Conservation (phyloP, 225 moss, liverwort and hornwort genomes). For the Sphagnum contortum region DNA sequence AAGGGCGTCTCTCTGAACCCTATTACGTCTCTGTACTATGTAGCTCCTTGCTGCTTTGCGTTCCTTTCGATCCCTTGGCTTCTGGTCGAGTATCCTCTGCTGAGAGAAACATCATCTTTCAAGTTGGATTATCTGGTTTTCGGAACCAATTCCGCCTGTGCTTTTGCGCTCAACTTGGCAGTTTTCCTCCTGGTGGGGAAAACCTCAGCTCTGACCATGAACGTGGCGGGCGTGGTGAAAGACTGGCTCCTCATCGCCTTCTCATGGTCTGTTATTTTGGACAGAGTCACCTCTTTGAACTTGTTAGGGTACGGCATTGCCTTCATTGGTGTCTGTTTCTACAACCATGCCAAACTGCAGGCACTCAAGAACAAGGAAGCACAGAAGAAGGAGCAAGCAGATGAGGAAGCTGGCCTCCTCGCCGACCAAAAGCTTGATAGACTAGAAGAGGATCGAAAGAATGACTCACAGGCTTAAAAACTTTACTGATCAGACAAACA, state of each 20-base stretch:
- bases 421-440: conserved; percentile 32
- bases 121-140: conserved; percentile 24
- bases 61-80: conserved; percentile 24
- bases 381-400: conserved; percentile 21
- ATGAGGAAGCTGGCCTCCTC: conserved; percentile 31
- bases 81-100: conserved; percentile 38
- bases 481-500: too few species aligned
- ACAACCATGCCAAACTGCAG: conserved; percentile 51
- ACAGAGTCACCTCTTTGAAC: conserved; percentile 28
- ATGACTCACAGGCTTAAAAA: conserved; percentile 6
- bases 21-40: conserved; percentile 62
- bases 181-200: conserved; percentile 48
- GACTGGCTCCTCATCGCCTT: conserved; percentile 54
- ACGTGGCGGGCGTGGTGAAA: conserved; percentile 47
- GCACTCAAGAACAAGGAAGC: conserved; percentile 33
- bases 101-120: conserved; percentile 20
- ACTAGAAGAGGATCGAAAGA: conserved; percentile 29
- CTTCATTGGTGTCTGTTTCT: conserved; percentile 36
- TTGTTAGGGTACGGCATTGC: conserved; percentile 32
- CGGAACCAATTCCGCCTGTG: conserved; percentile 34
- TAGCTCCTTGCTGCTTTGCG: conserved; percentile 61
- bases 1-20: conserved; percentile 61
- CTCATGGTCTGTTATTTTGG: conserved; percentile 52
- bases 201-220: conserved; percentile 47
- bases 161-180: conserved; percentile 39